Percentiles rank a stretch among this genome's conserved stretches.
Conservation (phyloP, 2,329 filamentous ascomycete genomes). For the Chaetoscypha palmicola region DNA sequence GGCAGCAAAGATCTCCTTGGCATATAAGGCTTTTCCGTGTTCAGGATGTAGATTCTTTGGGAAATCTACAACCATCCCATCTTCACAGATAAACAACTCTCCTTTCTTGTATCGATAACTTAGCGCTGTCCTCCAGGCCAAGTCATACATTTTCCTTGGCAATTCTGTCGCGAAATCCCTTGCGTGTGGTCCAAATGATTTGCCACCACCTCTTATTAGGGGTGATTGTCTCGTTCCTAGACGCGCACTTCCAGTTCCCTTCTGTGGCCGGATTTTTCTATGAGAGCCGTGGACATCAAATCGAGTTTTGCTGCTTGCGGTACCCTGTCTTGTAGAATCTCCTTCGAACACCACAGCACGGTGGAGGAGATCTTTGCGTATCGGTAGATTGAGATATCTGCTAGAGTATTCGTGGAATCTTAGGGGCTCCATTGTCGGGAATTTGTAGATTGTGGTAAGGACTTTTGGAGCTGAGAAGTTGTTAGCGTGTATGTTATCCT, state of each 20-base stretch:
- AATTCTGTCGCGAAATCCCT: slow-evolving; percentile 82
- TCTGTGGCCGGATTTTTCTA: slow-evolving; percentile 77
- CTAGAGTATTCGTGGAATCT: slow-evolving; percentile 70
- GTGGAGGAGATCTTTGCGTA: slow-evolving; percentile 88
- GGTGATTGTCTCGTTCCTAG: slow-evolving; percentile 76
- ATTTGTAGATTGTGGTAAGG: slow-evolving; percentile 79
- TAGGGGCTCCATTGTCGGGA: slow-evolving; percentile 80
- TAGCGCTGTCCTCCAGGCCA: slow-evolving; percentile 89
- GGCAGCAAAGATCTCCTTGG: slow-evolving; percentile 59
- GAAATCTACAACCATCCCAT: slow-evolving; percentile 58
- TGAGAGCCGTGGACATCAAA: slow-evolving; percentile 77
- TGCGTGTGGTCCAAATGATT: slow-evolving; percentile 82
- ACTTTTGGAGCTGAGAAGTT: slow-evolving; percentile 52
- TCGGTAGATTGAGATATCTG: slow-evolving; percentile 78
- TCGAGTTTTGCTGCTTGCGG: slow-evolving; percentile 74
- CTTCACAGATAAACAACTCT: slow-evolving; percentile 79
- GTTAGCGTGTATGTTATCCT: no score
- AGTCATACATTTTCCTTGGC: slow-evolving; percentile 85
- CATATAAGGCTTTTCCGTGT: slow-evolving; percentile 44
- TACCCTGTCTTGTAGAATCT: slow-evolving; percentile 79
- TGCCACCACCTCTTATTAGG: slow-evolving; percentile 76
- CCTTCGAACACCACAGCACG: slow-evolving; percentile 89
- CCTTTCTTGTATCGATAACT: slow-evolving; percentile 85
- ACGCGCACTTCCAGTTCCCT: slow-evolving; percentile 76
- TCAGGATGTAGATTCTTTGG: slow-evolving; percentile 19